These are phyloP conservation scores for Ormosia semicastrata DNA, from an alignment of 306 rosid species.

Conservation along the genomic window DNA sequence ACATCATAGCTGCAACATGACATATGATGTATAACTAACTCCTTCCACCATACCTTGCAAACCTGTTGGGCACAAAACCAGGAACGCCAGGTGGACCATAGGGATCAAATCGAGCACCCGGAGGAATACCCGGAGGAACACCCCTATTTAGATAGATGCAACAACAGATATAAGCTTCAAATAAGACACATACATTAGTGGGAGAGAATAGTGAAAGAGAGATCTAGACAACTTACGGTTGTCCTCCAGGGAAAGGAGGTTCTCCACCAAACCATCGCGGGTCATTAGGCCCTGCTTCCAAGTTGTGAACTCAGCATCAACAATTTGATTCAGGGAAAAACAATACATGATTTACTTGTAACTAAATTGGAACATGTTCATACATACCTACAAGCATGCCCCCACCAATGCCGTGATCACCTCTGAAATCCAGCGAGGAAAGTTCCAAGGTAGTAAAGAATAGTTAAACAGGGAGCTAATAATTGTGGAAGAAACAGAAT, in stretches of 20 bases:
- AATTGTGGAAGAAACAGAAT: not conserved
- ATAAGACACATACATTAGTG: not conserved
- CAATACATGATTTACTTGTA: not conserved
- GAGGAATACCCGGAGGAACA: slow-evolving; percentile 47
- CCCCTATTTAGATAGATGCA: slow-evolving; percentile 44
- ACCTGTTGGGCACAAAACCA: slow-evolving; percentile 77
- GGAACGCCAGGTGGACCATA: slow-evolving; percentile 83
- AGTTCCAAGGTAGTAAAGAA: not conserved
- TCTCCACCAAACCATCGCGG: slow-evolving; percentile 65
- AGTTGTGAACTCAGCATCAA: slow-evolving; percentile 16
- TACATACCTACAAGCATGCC: slow-evolving; percentile 75
- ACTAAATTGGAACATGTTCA: not conserved
- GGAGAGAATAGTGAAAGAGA: not conserved
- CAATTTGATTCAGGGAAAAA: not conserved
- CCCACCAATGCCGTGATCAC: slow-evolving; percentile 54
- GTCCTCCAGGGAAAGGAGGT: slow-evolving; percentile 60
- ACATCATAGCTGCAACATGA: not conserved
- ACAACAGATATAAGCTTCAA: not conserved
- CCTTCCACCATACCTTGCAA: slow-evolving; percentile 48
- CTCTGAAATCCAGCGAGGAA: slow-evolving; percentile 43
- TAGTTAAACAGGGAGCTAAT: not conserved
- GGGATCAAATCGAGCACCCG: slow-evolving; percentile 85
- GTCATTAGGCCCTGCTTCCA: slow-evolving; percentile 66
- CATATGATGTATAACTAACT: not conserved
- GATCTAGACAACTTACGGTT: slow-evolving; percentile 57